These are phyloP conservation scores for Aspergillus neoniger DNA, from an alignment of 2,329 filamentous ascomycete species.

Conservation along the genomic window DNA sequence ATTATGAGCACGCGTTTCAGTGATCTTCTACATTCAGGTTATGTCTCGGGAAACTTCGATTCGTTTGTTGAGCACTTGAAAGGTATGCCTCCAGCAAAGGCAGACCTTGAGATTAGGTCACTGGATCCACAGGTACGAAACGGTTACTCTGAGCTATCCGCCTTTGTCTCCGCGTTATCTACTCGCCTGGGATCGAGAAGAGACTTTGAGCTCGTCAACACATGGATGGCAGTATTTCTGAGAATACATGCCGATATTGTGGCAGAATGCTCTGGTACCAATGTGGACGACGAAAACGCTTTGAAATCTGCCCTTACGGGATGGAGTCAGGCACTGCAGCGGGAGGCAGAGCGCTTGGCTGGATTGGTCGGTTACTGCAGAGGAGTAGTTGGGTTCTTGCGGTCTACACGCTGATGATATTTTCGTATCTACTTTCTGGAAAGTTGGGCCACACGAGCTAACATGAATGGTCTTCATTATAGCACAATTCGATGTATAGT, in stretches of 20 bases:
- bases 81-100: conserved; percentile 76
- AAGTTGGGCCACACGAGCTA: too few species aligned
- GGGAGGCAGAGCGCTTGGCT: conserved; percentile 70
- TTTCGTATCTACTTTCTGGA: background rate
- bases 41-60: conserved; percentile 61
- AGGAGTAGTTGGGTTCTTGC: conserved; percentile 80
- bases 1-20: conserved; percentile 46
- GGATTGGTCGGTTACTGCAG: conserved; percentile 82
- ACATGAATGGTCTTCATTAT: too few species aligned
- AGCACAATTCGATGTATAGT: background rate
- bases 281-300: conserved; percentile 45
- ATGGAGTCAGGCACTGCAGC: conserved; percentile 73
- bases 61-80: conserved; percentile 78
- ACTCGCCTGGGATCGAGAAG: conserved; percentile 65
- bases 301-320: conserved; percentile 62
- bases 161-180: conserved; percentile 82
- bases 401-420: conserved; percentile 51
- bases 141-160: conserved; percentile 67
- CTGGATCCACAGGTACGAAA: conserved; percentile 54
- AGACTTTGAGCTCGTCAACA: conserved; percentile 92
- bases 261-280: conserved; percentile 45
- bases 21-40: conserved; percentile 47
- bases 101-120: conserved; percentile 88
- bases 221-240: conserved; percentile 96
- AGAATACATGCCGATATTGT: conserved; percentile 71